These are phyloP conservation scores for Verticillium albo-atrum DNA, from an alignment of 2,329 filamentous ascomycete genomes.

Conservation along the genomic window DNA sequence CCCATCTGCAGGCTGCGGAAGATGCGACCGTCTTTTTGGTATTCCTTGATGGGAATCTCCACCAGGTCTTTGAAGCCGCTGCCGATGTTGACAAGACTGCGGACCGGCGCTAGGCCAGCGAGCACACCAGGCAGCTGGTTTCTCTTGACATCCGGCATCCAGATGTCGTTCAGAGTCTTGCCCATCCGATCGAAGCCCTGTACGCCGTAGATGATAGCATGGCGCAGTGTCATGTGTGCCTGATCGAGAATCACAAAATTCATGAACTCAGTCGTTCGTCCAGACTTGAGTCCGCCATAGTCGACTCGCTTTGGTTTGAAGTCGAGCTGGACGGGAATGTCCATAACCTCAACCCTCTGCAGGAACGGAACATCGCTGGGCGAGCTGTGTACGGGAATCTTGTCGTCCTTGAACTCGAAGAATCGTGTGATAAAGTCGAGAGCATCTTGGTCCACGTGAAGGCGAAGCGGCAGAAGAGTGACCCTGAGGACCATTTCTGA, in stretches of 20 bases:
- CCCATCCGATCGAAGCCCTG: slow-evolving; percentile 87
- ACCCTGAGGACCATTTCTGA: slow-evolving; percentile 83
- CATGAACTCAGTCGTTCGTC: slow-evolving; percentile 96
- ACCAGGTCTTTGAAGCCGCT: slow-evolving; percentile 82
- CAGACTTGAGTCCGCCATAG: slow-evolving; percentile 86
- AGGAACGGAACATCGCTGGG: slow-evolving; percentile 78
- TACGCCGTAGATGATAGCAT: slow-evolving; percentile 89
- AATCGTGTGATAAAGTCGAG: slow-evolving; percentile 96
- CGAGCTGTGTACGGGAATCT: slow-evolving; percentile 46
- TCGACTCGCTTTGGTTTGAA: slow-evolving; percentile 99
- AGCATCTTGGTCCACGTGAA: slow-evolving; percentile 96
- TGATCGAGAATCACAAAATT: slow-evolving; percentile 94
- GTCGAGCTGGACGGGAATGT: slow-evolving; percentile 77
- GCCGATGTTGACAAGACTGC: slow-evolving; percentile 86
- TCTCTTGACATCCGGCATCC: slow-evolving; percentile 87
- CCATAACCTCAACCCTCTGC: slow-evolving; percentile 82
- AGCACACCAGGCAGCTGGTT: slow-evolving; percentile 89
- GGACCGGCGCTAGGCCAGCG: slow-evolving; percentile 83
- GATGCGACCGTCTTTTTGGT: slow-evolving; percentile 88
- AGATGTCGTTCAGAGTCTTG: slow-evolving; percentile 88
- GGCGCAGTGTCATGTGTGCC: slow-evolving; percentile 78
- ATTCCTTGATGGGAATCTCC: slow-evolving; percentile 86
- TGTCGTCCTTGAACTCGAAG: slow-evolving; percentile 93
- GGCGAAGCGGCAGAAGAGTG: slow-evolving; percentile 74
- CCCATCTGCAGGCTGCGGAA: slow-evolving; percentile 91